phyloP scores from a whole-genome alignment of 441 rosid genomes.

The Bocquillonia castaneifolia region DNA sequence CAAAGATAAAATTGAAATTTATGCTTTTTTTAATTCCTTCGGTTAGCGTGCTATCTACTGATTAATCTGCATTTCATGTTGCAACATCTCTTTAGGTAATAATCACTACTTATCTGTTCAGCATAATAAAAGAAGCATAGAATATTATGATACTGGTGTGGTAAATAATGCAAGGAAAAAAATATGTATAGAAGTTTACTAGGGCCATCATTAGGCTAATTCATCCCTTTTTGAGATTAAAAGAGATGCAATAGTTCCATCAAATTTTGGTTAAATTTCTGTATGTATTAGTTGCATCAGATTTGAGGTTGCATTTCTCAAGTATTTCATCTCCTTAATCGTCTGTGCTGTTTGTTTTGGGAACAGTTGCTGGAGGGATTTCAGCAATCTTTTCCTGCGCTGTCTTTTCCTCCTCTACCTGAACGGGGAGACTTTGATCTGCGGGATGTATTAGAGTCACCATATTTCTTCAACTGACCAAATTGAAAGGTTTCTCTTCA shows the following conservation, averaged over 20 bases:
- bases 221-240: neutral
- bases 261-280: neutral
- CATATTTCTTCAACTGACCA: constrained; percentile 87
- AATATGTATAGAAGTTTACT: neutral
- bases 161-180: neutral
- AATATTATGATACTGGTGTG: neutral
- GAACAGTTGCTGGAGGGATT: constrained; percentile 86
- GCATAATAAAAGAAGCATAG: neutral
- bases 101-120: neutral
- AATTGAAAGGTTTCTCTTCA: neutral
- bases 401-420: constrained; percentile 71
- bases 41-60: neutral
- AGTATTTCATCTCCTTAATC: neutral
- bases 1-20: neutral
- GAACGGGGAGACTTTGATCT: constrained; percentile 90
- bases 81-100: neutral
- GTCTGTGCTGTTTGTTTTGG: constrained; percentile 6
- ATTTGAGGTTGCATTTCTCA: neutral
- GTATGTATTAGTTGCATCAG: neutral
- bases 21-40: neutral
- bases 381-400: constrained; percentile 58
- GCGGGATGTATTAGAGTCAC: constrained; percentile 67
- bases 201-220: neutral
- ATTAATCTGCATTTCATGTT: neutral
- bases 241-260: neutral